Percentiles rank a stretch among this genome's conserved stretches.
These are phyloP conservation scores for Achaetomiella virescens DNA, from an alignment of 495 filamentous ascomycete species.

Conservation along the genomic window DNA sequence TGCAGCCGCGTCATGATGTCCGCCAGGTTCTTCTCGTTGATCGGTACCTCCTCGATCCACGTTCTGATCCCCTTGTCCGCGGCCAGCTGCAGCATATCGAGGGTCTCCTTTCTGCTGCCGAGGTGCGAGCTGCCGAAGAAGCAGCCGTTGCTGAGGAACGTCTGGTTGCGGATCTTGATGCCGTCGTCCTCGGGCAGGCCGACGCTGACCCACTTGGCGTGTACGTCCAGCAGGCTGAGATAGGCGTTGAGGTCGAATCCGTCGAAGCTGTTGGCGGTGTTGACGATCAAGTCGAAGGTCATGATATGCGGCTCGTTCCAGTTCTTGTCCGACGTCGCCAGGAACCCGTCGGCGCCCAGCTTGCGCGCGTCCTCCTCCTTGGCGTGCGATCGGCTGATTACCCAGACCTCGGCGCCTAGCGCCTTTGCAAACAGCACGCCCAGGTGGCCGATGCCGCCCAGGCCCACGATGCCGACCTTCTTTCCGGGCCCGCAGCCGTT, in stretches of 20 bases:
- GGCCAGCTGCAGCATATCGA: conserved; percentile 76
- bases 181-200: conserved; percentile 79
- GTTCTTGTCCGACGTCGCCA: conserved; percentile 58
- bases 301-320: conserved; percentile 54
- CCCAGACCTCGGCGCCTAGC: conserved; percentile 64
- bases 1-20: conserved; percentile 61
- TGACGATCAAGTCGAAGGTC: conserved; percentile 57
- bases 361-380: conserved; percentile 64
- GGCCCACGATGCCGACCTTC: conserved; percentile 68
- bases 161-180: conserved; percentile 67
- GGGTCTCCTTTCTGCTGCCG: conserved; percentile 72
- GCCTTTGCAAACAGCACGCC: conserved; percentile 66
- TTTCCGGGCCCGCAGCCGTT: conserved; percentile 71
- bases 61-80: conserved; percentile 73
- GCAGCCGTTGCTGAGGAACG: conserved; percentile 68
- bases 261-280: conserved; percentile 49
- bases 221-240: conserved; percentile 72
- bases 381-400: conserved; percentile 58
- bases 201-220: conserved; percentile 75
- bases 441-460: conserved; percentile 70
- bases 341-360: conserved; percentile 70
- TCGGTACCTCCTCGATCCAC: conserved; percentile 73
- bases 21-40: conserved; percentile 62
- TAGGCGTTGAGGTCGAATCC: conserved; percentile 60
- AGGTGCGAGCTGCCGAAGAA: conserved; percentile 78